A percentile compares a stretch with the other conserved stretches of the same genome.
Evolutionary conservation across 1,139 yeast genomes (phyloP).

Genomic region (Nadsonia starkeyi-henricii): DNA sequence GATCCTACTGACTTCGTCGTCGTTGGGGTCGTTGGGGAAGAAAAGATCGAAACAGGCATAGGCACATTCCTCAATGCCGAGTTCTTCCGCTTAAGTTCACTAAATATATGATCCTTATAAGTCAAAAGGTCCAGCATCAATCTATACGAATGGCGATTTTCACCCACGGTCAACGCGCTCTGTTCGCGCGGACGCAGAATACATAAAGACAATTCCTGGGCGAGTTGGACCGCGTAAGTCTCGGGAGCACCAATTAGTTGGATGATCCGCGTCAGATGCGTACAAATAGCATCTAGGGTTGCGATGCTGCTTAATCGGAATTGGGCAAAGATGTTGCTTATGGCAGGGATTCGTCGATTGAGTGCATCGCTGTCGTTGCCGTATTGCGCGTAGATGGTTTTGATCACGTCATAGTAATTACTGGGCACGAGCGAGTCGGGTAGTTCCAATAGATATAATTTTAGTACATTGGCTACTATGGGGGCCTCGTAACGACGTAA

Average conservation of each 20-base stretch:
- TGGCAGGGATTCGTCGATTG: constrained; percentile 37
- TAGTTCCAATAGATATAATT: constrained; percentile 63
- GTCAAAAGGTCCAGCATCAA: constrained; percentile 50
- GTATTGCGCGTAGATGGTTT: constrained; percentile 43
- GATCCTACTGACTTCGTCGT: too few species aligned
- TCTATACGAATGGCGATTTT: constrained; percentile 39
- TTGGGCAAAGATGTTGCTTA: constrained; percentile 50
- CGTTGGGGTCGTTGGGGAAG: not conserved
- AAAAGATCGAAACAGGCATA: not conserved
- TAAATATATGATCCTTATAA: constrained; percentile 44
- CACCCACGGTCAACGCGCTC: constrained; percentile 35
- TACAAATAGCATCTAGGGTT: constrained; percentile 62
- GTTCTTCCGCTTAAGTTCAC: constrained; percentile 28
- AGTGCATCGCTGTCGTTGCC: constrained; percentile 32
- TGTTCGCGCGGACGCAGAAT: constrained; percentile 44
- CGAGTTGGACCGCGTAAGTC: constrained; percentile 36
- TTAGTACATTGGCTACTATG: constrained; percentile 54
- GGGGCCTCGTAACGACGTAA: constrained; percentile 32
- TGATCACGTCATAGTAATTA: constrained; percentile 50
- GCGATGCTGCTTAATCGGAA: constrained; percentile 63
- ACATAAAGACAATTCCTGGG: constrained; percentile 54
- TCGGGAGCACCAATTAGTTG: constrained; percentile 39
- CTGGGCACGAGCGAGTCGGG: constrained; percentile 70
- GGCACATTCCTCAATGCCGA: constrained; percentile 8
- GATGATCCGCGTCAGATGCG: constrained; percentile 56